phyloP scores from a whole-genome alignment of 1,139 yeast species.

The Geotrichum siamense region DNA sequence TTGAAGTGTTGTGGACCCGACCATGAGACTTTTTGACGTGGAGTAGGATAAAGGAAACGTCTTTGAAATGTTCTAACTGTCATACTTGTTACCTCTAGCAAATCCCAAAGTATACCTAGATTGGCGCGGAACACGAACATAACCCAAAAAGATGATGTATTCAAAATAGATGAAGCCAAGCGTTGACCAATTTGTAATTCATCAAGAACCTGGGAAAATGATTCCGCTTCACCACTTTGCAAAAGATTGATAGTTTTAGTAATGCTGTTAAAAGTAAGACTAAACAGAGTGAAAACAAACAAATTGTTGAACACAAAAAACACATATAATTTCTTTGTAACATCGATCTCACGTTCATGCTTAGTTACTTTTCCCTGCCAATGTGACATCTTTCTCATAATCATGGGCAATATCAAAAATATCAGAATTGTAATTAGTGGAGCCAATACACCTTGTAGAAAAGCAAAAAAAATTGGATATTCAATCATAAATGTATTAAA shows the following conservation, averaged over 20 bases:
- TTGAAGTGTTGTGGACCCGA: slow-evolving; percentile 36
- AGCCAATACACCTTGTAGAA: slow-evolving; percentile 38
- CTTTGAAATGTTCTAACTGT: slow-evolving; percentile 29
- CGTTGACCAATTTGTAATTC: slow-evolving; percentile 31
- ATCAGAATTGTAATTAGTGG: slow-evolving; percentile 35
- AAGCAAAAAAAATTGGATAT: slow-evolving; percentile 31
- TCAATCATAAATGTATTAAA: slow-evolving; percentile 30
- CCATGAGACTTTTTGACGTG: slow-evolving; percentile 34
- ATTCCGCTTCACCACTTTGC: slow-evolving; percentile 21
- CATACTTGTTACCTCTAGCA: slow-evolving; percentile 33
- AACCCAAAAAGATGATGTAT: slow-evolving; percentile 40
- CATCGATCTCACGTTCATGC: slow-evolving; percentile 36
- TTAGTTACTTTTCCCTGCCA: slow-evolving; percentile 38
- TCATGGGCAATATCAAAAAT: slow-evolving; percentile 34
- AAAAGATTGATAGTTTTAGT: slow-evolving; percentile 30
- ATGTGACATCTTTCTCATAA: slow-evolving; percentile 35
- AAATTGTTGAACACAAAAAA: slow-evolving; percentile 38
- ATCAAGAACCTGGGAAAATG: slow-evolving; percentile 24
- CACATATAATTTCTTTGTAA: slow-evolving; percentile 34
- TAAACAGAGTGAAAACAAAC: slow-evolving; percentile 36
- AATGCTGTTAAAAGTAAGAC: slow-evolving; percentile 37
- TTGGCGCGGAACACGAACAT: slow-evolving; percentile 36
- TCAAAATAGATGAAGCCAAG: slow-evolving; percentile 34
- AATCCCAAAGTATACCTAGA: slow-evolving; percentile 31
- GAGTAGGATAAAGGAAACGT: slow-evolving; percentile 33